These are phyloP conservation scores for Mariannaea elegans DNA, from an alignment of 2,329 filamentous ascomycete species.

Conservation along the genomic window DNA sequence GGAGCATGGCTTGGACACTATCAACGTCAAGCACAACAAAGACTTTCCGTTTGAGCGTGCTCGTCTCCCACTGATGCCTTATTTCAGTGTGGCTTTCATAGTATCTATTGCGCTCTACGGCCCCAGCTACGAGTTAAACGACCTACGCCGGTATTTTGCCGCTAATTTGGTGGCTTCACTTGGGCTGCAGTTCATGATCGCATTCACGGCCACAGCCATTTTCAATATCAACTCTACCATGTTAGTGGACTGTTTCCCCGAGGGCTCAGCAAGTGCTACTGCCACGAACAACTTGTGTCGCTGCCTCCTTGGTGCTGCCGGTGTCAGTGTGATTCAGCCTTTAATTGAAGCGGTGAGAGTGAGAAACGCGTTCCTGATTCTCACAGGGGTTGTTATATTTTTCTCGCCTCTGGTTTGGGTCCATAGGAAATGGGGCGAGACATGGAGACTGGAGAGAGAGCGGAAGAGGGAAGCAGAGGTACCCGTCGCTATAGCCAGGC, in stretches of 20 bases:
- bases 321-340: constrained; percentile 5
- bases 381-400: background rate
- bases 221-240: constrained; percentile 15
- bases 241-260: constrained; percentile 9
- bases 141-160: background rate
- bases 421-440: constrained; percentile 5
- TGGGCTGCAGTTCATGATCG: constrained; percentile 9
- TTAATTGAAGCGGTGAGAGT: constrained; percentile 3
- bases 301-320: constrained; percentile 6
- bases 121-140: background rate
- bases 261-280: constrained; percentile 2
- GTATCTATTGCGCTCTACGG: constrained; percentile 5
- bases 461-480: background rate
- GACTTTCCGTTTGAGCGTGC: constrained; percentile 18
- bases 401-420: constrained; percentile 4
- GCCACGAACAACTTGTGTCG: constrained; percentile 14
- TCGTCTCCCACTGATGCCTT: constrained; percentile 3
- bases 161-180: constrained; percentile 1
- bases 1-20: background rate
- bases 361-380: background rate
- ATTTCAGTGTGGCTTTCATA: background rate
- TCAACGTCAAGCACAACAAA: background rate
- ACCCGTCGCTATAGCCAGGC: no score
- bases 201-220: constrained; percentile 9
- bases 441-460: constrained; percentile 10